A percentile compares a stretch with the other conserved stretches of the same genome.
phyloP scores from a whole-genome alignment of 306 rosid species.

The Begonia fuchsioides region DNA sequence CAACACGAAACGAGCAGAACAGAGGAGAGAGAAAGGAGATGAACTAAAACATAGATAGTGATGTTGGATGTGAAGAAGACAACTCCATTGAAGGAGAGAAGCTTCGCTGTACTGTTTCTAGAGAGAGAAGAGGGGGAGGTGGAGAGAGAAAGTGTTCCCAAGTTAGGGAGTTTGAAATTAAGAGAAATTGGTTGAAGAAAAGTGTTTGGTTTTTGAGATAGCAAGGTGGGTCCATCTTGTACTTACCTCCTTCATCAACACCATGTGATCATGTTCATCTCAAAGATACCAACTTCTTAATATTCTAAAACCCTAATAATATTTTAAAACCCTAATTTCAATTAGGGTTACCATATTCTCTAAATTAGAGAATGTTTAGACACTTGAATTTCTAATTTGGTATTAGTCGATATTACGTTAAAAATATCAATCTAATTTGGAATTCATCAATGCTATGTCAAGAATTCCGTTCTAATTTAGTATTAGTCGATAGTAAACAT shows the following conservation, averaged over 20 bases:
- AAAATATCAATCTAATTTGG: too few relatives aligned
- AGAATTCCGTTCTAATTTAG: too few relatives aligned
- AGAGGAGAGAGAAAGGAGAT: slow-evolving; percentile 10
- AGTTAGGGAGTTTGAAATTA: slow-evolving; percentile 52
- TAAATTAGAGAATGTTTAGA: too few relatives aligned
- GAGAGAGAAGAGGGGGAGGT: slow-evolving; percentile 10
- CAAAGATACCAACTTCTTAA: slow-evolving; percentile 15
- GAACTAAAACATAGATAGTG: slow-evolving; percentile 40
- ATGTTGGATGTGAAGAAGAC: slow-evolving; percentile 68
- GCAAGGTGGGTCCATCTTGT: slow-evolving; percentile 89
- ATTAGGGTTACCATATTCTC: too few relatives aligned
- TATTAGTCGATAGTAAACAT: too few relatives aligned
- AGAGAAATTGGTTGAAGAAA: slow-evolving; percentile 39
- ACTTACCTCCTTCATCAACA: slow-evolving; percentile 43
- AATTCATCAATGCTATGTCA: too few relatives aligned
- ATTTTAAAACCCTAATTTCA: too few relatives aligned
- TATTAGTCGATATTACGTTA: too few relatives aligned
- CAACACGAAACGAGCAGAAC: slow-evolving; percentile 7
- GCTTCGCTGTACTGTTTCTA: neutral
- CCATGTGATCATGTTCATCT: slow-evolving; percentile 56
- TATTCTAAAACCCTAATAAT: too few relatives aligned
- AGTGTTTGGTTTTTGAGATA: slow-evolving; percentile 54
- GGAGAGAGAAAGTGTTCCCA: slow-evolving; percentile 37
- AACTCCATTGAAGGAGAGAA: slow-evolving; percentile 56
- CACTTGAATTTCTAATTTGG: too few relatives aligned